Evolutionary conservation across 2,329 filamentous ascomycete species (phyloP), one percentile per base, ranked within the genome.

Genomic region (Didymella exigua): DNA sequence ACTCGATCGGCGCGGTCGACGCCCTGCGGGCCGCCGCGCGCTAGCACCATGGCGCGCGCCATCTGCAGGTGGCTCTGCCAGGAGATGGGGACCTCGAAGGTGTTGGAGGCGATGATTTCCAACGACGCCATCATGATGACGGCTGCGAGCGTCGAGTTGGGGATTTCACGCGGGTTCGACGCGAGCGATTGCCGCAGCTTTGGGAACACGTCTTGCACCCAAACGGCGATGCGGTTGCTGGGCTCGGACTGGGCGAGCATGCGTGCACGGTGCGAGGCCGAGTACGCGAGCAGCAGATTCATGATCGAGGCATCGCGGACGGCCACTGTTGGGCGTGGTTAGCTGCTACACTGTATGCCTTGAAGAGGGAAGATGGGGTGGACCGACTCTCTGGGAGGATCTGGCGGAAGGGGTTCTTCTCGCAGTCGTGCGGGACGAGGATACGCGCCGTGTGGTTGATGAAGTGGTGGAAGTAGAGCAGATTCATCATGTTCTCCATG

Each of bases 111-210:
- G 44, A 95, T 87, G 52, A 95, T 93, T 68, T 95, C 90, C 18
- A 95, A 79, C 1, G 90, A 93, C 0, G 90, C 85, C 40, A 96
- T 82, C 89, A 95, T 92, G 59, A 96, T 92, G 7, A 90, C 89
- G 0, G 90, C 91, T 0, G 90, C 90, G 2, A 96, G 80, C 49
- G 89, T 90, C 14, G 85, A 84, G 62, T 91, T 87, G 0, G 89
- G 88, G 10, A 91, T 86, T 34, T 63, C 40, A 18, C 61, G 60
- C 5, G 66, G 59, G 49, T 86, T 82, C 2, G 63, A 49, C 54
- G 83, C 80, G 19, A 95, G 79, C 1, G 89, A 86, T 56, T 84
- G 76, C 24, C 89, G 84, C 18, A 96, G 81, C 14, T 86, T 84
- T 0, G 89, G 89, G 58, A 90, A 89, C n/a, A 90, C 89, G 62